Evolutionary conservation across 1,284 basidiomycete genomes (phyloP), one percentile per base, ranked within the genome.

Genomic region (Acaromyces ingoldii): DNA sequence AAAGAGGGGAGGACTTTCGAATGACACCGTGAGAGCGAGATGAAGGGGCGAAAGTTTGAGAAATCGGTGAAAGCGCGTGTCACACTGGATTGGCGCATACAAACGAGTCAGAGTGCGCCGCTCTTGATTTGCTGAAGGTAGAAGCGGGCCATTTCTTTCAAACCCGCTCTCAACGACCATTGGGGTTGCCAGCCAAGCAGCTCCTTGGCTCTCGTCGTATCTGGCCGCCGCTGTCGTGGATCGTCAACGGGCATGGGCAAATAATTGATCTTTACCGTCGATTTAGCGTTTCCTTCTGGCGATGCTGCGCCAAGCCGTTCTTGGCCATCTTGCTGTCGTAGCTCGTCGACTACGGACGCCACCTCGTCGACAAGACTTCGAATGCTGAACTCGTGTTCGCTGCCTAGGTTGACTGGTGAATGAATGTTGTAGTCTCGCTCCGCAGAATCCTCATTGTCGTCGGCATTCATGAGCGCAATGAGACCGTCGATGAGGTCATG

Each of bases 331-430:
- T 30, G 26, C 6, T 49, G 43, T 30, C 58, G 54, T 31, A 67
- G 49, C 19, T 53, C 49, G 34, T 30, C 45, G 0, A 76, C 74
- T 39, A 64, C 67, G 4, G 60, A 56, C 24, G 65, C 58, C 25
- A 78, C 67, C 6, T 67, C 46, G 7, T 65, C 40, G 2, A 74
- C 76, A 57, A 77, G 73, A 28, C 72, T 63, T 24, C 55, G 82
- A 65, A 98, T 93, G 50, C 89, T 91, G 78, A 92, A 95, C 80
- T 98, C 93, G 77, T 93, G 88, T 43, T 83, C 79, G 71, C 89
- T 91, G 57, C 92, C 92, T 63, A 98, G 85, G 81, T 98, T 98
- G 76, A 93, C 88, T 2, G 92, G 67, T 3, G 55, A 56, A 50
- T 67, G 62, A 2, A 65, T 57, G 47, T n/a, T n/a, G n/a, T n/a